Base-by-base conservation (phyloP, 2,329 filamentous ascomycete genomes). In the Exophiala oligosperma region DNA sequence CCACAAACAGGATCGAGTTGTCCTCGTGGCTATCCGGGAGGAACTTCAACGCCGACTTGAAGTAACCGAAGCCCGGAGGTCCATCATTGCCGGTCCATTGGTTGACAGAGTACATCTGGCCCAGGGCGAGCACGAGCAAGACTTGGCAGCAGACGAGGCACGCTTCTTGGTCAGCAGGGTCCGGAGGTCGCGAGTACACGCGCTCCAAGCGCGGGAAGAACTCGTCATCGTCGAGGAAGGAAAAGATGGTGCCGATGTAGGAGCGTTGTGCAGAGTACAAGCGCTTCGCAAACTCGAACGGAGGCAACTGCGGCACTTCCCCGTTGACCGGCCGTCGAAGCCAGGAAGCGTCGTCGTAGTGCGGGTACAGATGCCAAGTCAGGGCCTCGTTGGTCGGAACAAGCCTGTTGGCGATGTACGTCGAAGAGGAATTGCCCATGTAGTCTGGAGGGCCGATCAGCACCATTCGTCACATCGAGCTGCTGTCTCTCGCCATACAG, bases 231-330 rank as follows among this genome's bases (percentile, higher is more conserved):
- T 79, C 74, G 0, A 78, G 75, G 44, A 83, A 79, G 8, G 78
- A 77, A 57, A 84, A 83, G 9, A 84, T 84, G 12, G 81, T 82
- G 11, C 81, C 81, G 21, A 84, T 82, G 55, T 82, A 83, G 32
- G 74, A 74, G 66, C 82, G 81, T 57, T 84, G 81, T 0, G 79
- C 77, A 35, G 75, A 72, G 57, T 79, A 82, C 1, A 81, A 70
- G 8, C 78, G 71, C 49, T 78, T 78, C 0, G 80, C 80, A 60
- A 81, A 76, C 28, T 81, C 77, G 8, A 76, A 72, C 0, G 80
- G 79, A 0, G 81, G 81, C 1, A 83, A 67, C 7, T 74, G 69
- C n/a, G 77, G 67, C 12, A 73, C 56, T 11, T 64, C 40, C 38
- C 62, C 62, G 14, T 64, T 44, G 37, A 62, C 60, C 44, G 55